Evolutionary conservation across 345 rosid species (phyloP).

Genomic region (Orychophragmus violaceus): DNA sequence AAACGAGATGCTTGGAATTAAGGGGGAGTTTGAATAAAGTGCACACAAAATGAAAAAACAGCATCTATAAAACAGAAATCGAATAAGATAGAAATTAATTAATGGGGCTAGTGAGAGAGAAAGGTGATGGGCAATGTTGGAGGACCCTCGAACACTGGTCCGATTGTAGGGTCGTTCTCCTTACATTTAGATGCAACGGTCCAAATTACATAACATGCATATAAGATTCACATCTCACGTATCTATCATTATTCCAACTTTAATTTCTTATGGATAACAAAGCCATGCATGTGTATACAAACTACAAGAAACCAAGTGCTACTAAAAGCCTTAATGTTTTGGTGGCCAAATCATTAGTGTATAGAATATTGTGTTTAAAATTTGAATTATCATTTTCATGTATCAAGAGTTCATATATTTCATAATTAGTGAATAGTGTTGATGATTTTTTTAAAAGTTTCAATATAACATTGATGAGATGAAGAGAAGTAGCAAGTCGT

Average conservation of each 20-base stretch:
- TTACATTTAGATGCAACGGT: conserved; percentile 25
- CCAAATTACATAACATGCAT: conserved; percentile 16
- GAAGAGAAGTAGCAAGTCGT: too few species aligned
- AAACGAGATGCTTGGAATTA: neutral
- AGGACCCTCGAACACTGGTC: conserved; percentile 27
- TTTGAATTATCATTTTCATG: neutral
- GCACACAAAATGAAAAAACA: neutral
- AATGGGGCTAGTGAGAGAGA: conserved; percentile 22
- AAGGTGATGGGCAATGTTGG: conserved; percentile 29
- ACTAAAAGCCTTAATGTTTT: neutral
- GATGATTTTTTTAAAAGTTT: too few species aligned
- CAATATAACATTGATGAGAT: too few species aligned
- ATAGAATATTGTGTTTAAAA: neutral
- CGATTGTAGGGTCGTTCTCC: conserved; percentile 26
- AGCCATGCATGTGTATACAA: conserved; percentile 31
- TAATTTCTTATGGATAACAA: conserved; percentile 9
- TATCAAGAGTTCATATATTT: neutral
- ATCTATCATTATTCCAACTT: conserved; percentile 2
- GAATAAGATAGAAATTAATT: neutral
- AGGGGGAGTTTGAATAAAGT: neutral
- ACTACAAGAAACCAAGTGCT: conserved; percentile 13
- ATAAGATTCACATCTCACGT: conserved; percentile 10
- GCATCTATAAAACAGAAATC: neutral
- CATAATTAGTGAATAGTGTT: too few species aligned
- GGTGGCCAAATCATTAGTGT: neutral